Evolutionary conservation across 2,329 filamentous ascomycete genomes (phyloP), one percentile per base, ranked within the genome.

Genomic region (Rhytidhysteron rufulum): DNA sequence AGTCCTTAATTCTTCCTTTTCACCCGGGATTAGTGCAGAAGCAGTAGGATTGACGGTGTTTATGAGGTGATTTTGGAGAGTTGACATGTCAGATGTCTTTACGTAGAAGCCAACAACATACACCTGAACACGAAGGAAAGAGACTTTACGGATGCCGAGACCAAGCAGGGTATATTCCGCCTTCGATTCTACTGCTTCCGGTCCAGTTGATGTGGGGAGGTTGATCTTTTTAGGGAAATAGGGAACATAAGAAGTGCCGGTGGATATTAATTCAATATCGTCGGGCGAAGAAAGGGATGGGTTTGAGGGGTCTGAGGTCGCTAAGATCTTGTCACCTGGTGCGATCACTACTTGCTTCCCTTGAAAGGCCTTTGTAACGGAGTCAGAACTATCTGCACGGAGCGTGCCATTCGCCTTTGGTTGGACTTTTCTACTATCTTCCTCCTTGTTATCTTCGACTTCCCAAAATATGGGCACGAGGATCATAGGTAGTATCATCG

Each of bases 51-150:
- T 88, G 54, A 94, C 79, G 47, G 81, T 81, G 59, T 83, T 82
- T 45, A 94, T 78, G 21, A 97, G 76, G 32, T 81, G 79, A 50
- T 78, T 75, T 66, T 97, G 91, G 30, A 98, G 74, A n/a, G 77
- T 74, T 4, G 83, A 81, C 43, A 98, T 82, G 57, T 95, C 89
- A 27, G 83, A 73, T 0, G 85, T 91, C 19, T 89, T 87, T 19
- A 97, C 77, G 69, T 98, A 98, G 54, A 94, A 80, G 13, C 91
- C 93, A 0, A 95, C 86, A 15, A 97, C 86, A 69, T 98, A 98
- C 39, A 98, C 93, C 63, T 95, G 84, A 32, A 98, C 88, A 35
- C 80, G 73, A 32, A 97, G 70, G 65, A 97, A 95, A 18, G 86
- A 94, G 22, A 98, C 93, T 1, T 85, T 89, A 40, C 93, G 80